phyloP scores from a whole-genome alignment of 169 alveolate species.

The Plasmodium gaboni region DNA sequence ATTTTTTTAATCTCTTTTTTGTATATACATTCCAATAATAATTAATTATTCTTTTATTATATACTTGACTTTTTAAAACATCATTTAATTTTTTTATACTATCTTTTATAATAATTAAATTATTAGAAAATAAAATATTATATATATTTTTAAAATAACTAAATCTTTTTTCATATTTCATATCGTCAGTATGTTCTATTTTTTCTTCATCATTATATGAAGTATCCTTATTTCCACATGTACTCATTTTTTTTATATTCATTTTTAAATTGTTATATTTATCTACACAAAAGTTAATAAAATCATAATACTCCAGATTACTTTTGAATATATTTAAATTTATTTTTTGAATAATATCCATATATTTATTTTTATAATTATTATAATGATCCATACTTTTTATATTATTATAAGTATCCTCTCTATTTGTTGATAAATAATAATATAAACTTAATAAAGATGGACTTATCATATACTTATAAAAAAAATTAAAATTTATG shows the following conservation, averaged over 20 bases:
- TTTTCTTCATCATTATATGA: neutral
- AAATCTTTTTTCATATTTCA: neutral
- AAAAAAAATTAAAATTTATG: constrained; percentile 71
- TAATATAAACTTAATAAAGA: constrained; percentile 60
- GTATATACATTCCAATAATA: constrained; percentile 71
- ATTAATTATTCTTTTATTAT: constrained; percentile 15
- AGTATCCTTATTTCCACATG: neutral
- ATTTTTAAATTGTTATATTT: constrained; percentile 13
- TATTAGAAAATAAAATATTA: constrained; percentile 53
- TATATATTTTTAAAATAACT: constrained; percentile 47
- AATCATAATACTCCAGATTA: constrained; percentile 54
- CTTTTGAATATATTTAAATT: constrained; percentile 61
- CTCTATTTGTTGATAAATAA: constrained; percentile 11
- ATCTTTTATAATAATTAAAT: constrained; percentile 26
- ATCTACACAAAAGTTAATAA: constrained; percentile 58
- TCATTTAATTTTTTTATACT: constrained; percentile 44
- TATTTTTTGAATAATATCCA: constrained; percentile 22
- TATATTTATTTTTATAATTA: neutral
- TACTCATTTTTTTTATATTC: neutral
- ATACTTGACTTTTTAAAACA: neutral
- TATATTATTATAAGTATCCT: neutral
- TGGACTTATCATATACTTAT: constrained; percentile 54
- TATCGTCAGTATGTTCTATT: neutral
- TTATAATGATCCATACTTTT: too few relatives aligned
- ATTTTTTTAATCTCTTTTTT: constrained; percentile 10